These are phyloP conservation scores for Neofusicoccum sp. DNA, from an alignment of 2,329 filamentous ascomycete species.

Conservation along the genomic window DNA sequence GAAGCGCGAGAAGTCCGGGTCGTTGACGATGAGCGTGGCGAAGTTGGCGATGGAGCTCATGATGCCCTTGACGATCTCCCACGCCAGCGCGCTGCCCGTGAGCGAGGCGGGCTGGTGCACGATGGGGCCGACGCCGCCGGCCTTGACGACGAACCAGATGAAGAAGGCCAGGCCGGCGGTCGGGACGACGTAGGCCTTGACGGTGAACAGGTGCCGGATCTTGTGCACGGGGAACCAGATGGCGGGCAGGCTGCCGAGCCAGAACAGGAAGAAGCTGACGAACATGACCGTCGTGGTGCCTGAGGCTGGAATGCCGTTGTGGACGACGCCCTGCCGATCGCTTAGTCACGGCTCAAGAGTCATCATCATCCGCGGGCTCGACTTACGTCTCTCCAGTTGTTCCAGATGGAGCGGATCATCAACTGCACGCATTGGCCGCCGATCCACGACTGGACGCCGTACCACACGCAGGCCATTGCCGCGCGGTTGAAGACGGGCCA, in stretches of 20 bases:
- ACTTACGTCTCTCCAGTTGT: constrained; percentile 53
- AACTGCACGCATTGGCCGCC: constrained; percentile 78
- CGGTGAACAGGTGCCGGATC: constrained; percentile 85
- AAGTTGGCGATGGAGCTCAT: constrained; percentile 92
- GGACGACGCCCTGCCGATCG: constrained; percentile 51
- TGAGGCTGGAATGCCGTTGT: constrained; percentile 65
- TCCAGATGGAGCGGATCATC: constrained; percentile 87
- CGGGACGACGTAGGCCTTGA: constrained; percentile 83
- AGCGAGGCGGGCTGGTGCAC: constrained; percentile 64
- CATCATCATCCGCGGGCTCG: neutral
- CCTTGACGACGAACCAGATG: constrained; percentile 79
- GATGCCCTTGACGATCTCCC: constrained; percentile 80
- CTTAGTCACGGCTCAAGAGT: too few species aligned
- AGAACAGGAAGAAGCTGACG: constrained; percentile 83
- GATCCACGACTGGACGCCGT: constrained; percentile 81
- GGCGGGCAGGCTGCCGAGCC: constrained; percentile 74
- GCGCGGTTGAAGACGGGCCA: constrained; percentile 89
- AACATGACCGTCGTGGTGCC: constrained; percentile 75
- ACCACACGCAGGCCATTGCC: constrained; percentile 87
- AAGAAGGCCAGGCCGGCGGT: constrained; percentile 81
- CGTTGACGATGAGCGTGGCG: constrained; percentile 76
- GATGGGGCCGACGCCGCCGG: constrained; percentile 80
- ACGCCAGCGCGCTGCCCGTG: constrained; percentile 68
- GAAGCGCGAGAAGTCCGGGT: constrained; percentile 84
- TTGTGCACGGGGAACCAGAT: constrained; percentile 89